These are phyloP conservation scores for Solanum aculeatissimum DNA, from an alignment of 305 asterid species.

Conservation along the genomic window DNA sequence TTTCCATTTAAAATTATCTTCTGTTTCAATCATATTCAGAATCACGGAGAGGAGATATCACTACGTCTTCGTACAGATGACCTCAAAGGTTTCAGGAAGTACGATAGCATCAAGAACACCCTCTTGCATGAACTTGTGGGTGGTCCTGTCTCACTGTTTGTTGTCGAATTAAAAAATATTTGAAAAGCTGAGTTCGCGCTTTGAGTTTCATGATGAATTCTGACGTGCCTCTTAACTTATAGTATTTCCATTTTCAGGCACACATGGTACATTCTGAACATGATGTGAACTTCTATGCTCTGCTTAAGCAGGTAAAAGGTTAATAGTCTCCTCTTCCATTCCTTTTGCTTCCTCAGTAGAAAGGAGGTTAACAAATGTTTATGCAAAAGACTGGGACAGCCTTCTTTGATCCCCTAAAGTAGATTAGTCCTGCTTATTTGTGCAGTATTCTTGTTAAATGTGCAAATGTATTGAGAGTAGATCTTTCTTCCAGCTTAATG, in stretches of 20 bases:
- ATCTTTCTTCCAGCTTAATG: conserved; percentile 47
- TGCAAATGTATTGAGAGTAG: conserved; percentile 5
- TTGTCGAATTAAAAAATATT: neutral
- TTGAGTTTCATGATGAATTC: neutral
- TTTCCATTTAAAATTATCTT: neutral
- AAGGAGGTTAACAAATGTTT: neutral
- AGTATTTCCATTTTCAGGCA: conserved; percentile 44
- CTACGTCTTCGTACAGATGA: conserved; percentile 93
- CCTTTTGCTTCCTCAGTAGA: neutral
- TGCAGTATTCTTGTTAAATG: neutral
- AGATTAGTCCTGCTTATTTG: neutral
- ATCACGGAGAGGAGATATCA: conserved; percentile 92
- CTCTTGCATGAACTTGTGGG: conserved; percentile 90
- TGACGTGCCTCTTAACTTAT: neutral
- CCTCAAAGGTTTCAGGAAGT: conserved; percentile 94
- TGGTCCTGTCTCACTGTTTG: neutral
- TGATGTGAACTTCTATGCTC: conserved; percentile 64
- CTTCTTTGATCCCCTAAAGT: neutral
- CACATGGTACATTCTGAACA: conserved; percentile 92
- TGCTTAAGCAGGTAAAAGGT: conserved; percentile 61
- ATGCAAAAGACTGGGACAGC: neutral
- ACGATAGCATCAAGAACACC: conserved; percentile 70
- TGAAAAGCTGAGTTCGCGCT: neutral
- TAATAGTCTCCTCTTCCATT: neutral
- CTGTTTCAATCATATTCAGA: conserved; percentile 28